A percentile compares a stretch with the other conserved stretches of the same genome.
Conservation (phyloP, 805 yeast species). For the Wickerhamiella spandovensis region DNA sequence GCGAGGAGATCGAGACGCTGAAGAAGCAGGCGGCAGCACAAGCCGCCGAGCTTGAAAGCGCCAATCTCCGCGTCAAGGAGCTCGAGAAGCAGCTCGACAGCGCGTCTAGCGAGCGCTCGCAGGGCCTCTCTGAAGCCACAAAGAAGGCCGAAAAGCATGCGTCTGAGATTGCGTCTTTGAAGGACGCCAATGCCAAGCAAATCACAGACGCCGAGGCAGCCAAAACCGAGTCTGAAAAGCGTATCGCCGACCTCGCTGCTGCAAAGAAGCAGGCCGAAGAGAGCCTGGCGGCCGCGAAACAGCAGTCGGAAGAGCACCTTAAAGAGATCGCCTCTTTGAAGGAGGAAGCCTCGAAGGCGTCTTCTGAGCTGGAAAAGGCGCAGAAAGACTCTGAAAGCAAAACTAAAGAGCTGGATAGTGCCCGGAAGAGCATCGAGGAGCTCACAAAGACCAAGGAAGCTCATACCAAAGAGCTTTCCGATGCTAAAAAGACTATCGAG, state of each 20-base stretch:
- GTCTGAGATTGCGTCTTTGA: neutral
- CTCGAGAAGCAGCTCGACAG: neutral
- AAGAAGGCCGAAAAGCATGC: neutral
- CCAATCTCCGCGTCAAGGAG: neutral
- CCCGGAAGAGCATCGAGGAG: neutral
- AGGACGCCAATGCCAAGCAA: neutral
- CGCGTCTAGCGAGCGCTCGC: neutral
- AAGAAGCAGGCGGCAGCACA: neutral
- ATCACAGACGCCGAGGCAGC: neutral
- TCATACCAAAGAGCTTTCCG: neutral
- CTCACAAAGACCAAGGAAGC: neutral
- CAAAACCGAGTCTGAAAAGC: neutral
- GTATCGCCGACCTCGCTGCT: neutral
- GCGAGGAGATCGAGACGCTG: slow-evolving; percentile 2
- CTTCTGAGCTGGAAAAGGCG: neutral
- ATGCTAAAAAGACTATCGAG: neutral
- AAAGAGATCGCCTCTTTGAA: neutral
- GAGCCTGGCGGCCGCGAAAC: neutral
- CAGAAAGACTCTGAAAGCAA: slow-evolving; percentile 6
- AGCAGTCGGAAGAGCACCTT: neutral
- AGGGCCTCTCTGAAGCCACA: neutral
- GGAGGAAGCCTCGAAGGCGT: neutral
- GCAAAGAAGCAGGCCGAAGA: neutral
- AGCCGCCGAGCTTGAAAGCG: slow-evolving; percentile 1
- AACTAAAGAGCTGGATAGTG: neutral